Percentiles rank a stretch among this genome's conserved stretches.
phyloP scores from a whole-genome alignment of 2,329 filamentous ascomycete species.

The Fusarium drepaniforme region DNA sequence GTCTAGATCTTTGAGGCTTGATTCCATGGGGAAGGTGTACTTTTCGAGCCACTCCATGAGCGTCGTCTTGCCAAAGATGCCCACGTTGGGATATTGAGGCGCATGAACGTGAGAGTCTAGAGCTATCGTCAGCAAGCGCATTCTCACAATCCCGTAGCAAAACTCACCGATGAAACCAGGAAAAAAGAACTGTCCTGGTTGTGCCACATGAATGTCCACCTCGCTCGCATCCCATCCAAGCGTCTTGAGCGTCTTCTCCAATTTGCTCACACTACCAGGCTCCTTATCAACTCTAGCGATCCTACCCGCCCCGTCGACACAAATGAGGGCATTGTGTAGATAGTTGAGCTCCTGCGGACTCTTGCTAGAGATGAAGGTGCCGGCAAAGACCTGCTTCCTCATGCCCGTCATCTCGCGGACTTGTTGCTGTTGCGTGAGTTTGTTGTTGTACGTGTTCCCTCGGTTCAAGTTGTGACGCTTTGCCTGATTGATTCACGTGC shows the following conservation, averaged over 20 bases:
- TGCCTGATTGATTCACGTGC: background rate
- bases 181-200: constrained; percentile 79
- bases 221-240: constrained; percentile 60
- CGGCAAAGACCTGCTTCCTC: constrained; percentile 62
- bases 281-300: constrained; percentile 62
- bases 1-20: constrained; percentile 73
- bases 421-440: background rate
- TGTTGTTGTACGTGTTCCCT: background rate
- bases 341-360: constrained; percentile 62
- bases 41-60: constrained; percentile 93
- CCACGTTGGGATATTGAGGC: constrained; percentile 92
- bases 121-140: constrained; percentile 20
- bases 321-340: constrained; percentile 63
- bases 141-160: background rate
- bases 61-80: constrained; percentile 93
- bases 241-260: constrained; percentile 48
- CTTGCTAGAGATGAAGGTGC: constrained; percentile 68
- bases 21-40: constrained; percentile 95
- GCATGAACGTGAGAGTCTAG: constrained; percentile 96
- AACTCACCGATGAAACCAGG: constrained; percentile 81
- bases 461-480: background rate
- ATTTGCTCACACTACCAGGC: constrained; percentile 47
- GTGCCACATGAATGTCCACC: constrained; percentile 51
- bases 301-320: constrained; percentile 61
- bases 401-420: constrained; percentile 23